Evolutionary conservation across 2,329 filamentous ascomycete genomes (phyloP).

Genomic region (Fusarium praegraminearum): DNA sequence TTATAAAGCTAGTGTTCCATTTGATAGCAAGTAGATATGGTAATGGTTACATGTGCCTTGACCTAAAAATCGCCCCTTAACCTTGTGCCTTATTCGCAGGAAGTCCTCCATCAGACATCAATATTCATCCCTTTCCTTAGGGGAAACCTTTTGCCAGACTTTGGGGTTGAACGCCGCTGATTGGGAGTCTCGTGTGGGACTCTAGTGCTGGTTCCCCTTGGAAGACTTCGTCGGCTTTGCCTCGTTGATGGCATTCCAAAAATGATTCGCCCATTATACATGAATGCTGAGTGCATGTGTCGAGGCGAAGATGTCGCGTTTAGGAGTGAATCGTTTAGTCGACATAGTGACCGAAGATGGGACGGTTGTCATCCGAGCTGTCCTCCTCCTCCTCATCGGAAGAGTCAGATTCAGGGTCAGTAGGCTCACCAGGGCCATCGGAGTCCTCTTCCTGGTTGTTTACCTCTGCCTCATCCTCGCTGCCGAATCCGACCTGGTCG

Average conservation of each 20-base stretch:
- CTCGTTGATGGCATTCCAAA: background rate
- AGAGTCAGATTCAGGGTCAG: background rate
- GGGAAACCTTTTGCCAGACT: background rate
- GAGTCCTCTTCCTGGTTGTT: background rate
- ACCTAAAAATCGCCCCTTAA: background rate
- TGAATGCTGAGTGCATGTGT: background rate
- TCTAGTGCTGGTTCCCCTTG: background rate
- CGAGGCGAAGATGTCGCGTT: background rate
- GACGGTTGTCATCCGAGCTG: conserved; percentile 2
- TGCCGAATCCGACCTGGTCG: conserved; percentile 1
- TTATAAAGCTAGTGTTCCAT: background rate
- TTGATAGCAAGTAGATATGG: conserved; percentile 3
- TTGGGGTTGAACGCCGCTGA: background rate
- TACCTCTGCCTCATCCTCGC: conserved; percentile 5
- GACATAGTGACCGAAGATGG: conserved; percentile 2
- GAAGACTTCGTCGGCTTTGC: background rate
- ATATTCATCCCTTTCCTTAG: background rate
- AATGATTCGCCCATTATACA: background rate
- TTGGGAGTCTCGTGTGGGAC: background rate
- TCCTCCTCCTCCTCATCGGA: conserved; percentile 3
- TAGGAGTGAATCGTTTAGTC: background rate
- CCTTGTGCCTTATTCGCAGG: background rate
- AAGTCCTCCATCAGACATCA: background rate
- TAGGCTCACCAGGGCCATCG: background rate
- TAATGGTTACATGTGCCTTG: background rate